Evolutionary conservation across 2,329 filamentous ascomycete species (phyloP).

Genomic region (Dactylonectria estremocensis): DNA sequence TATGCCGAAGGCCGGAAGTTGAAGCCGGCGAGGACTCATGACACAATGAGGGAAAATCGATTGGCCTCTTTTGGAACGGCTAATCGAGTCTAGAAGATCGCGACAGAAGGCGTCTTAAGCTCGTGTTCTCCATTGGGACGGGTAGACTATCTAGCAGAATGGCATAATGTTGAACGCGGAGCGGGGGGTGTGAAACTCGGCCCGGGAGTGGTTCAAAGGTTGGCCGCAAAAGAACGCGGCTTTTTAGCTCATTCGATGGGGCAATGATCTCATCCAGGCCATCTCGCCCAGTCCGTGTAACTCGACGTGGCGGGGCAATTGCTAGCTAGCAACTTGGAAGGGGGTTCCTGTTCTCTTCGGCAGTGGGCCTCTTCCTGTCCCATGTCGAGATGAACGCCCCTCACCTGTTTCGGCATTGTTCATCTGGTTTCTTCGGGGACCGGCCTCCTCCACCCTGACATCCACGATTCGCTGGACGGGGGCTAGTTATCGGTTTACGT

Average conservation of each 20-base stretch:
- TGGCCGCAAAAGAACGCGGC: slow-evolving; percentile 26
- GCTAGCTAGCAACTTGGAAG: too few relatives aligned
- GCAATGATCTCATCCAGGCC: slow-evolving; percentile 41
- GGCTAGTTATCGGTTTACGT: slow-evolving; percentile 29
- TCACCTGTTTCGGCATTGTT: background rate
- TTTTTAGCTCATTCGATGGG: slow-evolving; percentile 41
- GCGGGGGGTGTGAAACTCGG: too few relatives aligned
- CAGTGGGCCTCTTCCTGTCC: background rate
- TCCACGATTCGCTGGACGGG: slow-evolving; percentile 15
- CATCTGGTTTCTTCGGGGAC: background rate
- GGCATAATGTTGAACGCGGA: too few relatives aligned
- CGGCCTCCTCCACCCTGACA: background rate
- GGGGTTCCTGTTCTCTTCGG: too few relatives aligned
- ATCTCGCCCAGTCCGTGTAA: background rate
- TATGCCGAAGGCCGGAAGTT: background rate
- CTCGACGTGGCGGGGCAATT: background rate
- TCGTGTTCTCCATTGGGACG: background rate
- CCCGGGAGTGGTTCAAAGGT: too few relatives aligned
- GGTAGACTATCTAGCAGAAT: too few relatives aligned
- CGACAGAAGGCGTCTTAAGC: background rate
- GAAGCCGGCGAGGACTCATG: background rate
- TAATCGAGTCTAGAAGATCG: background rate
- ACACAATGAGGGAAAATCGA: background rate
- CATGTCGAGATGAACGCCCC: background rate
- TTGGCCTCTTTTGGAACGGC: background rate